Conservation (phyloP, 768 basidiomycete genomes). For the Vararia minispora region DNA sequence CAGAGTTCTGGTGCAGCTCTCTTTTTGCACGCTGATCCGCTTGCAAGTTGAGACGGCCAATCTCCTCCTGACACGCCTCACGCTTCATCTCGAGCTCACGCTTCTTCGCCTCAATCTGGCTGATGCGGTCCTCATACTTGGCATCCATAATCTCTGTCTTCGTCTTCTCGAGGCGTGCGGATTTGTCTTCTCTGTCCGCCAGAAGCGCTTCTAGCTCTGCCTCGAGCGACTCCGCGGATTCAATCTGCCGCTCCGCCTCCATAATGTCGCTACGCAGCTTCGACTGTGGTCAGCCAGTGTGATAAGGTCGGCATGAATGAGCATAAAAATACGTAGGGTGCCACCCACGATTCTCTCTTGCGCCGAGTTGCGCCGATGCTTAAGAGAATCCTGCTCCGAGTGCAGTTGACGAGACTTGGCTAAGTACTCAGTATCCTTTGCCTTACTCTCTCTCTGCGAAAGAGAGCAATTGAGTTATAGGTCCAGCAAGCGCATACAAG, state of each 20-base stretch:
- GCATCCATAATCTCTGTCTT: conserved; percentile 45
- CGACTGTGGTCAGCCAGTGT: conserved; percentile 11
- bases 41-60: conserved; percentile 62
- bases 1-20: conserved; percentile 59
- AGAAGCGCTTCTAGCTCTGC: conserved; percentile 41
- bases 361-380: conserved; percentile 38
- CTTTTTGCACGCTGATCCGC: conserved; percentile 74
- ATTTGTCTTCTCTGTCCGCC: conserved; percentile 64
- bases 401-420: conserved; percentile 44
- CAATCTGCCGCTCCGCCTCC: conserved; percentile 42
- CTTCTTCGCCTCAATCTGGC: conserved; percentile 40
- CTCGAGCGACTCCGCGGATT: conserved; percentile 42
- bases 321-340: background rate
- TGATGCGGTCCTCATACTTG: conserved; percentile 54
- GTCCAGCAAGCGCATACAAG: background rate
- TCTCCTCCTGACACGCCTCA: conserved; percentile 60
- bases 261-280: conserved; percentile 35
- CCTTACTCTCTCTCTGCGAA: conserved; percentile 38
- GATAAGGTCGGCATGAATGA: background rate
- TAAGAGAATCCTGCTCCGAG: conserved; percentile 40
- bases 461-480: background rate
- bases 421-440: conserved; percentile 57
- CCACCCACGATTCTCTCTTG: conserved; percentile 49
- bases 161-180: conserved; percentile 43
- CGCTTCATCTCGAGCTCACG: conserved; percentile 55